Percentiles rank a stretch among this genome's conserved stretches.
Conservation (phyloP, 257 asterid genomes). For the Nicotiana undulata region DNA sequence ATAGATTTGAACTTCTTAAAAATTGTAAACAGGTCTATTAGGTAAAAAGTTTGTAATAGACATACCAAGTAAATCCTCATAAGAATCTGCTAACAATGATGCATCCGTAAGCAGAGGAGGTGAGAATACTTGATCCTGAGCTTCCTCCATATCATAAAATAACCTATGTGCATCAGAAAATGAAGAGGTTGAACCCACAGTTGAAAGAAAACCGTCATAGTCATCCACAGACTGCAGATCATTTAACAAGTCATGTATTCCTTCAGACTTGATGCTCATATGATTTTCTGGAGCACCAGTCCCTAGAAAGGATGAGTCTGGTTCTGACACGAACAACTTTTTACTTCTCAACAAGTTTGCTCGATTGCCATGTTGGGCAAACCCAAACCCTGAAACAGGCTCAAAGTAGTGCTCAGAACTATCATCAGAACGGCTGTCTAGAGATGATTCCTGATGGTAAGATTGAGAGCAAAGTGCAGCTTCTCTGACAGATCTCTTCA, state of each 20-base stretch:
- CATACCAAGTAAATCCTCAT: slow-evolving; percentile 96
- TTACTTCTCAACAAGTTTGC: slow-evolving; percentile 41
- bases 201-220: slow-evolving; percentile 71
- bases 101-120: slow-evolving; percentile 91
- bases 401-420: slow-evolving; percentile 87
- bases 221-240: slow-evolving; percentile 74
- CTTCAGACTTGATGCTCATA: slow-evolving; percentile 54
- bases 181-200: slow-evolving; percentile 68
- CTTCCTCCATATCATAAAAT: slow-evolving; percentile 69
- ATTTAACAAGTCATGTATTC: slow-evolving; percentile 44
- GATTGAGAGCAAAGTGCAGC: slow-evolving; percentile 73
- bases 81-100: slow-evolving; percentile 64
- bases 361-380: slow-evolving; percentile 56
- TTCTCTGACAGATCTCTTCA: slow-evolving; percentile 92
- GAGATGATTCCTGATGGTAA: slow-evolving; percentile 59
- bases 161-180: slow-evolving; percentile 69
- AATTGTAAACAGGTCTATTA: slow-evolving; percentile 3
- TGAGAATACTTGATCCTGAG: slow-evolving; percentile 83
- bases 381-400: slow-evolving; percentile 64
- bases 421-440: slow-evolving; percentile 79
- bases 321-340: slow-evolving; percentile 48
- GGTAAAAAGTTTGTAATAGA: not conserved
- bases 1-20: not conserved
- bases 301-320: slow-evolving; percentile 53
- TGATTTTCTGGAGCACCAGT: slow-evolving; percentile 32